phyloP scores from a whole-genome alignment of 768 basidiomycete species.

The Thelephora ganbajun region DNA sequence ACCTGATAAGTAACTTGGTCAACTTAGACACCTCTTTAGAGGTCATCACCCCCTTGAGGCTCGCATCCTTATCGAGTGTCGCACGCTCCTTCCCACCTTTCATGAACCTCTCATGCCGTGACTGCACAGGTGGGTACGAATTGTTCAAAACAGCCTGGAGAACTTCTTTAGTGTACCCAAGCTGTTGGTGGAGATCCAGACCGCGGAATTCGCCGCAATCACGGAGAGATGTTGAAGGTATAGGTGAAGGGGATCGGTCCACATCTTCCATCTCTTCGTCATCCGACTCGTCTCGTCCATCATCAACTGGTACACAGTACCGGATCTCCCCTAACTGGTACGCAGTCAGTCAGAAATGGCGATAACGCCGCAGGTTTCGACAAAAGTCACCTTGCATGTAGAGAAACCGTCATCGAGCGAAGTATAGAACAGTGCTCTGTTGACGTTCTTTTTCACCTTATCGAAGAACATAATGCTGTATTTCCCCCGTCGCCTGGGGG shows the following conservation, averaged over 20 bases:
- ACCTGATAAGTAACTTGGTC: slow-evolving; percentile 17
- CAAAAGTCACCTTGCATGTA: slow-evolving; percentile 35
- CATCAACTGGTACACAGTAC: neutral
- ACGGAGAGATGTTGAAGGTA: slow-evolving; percentile 29
- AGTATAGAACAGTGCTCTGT: slow-evolving; percentile 43
- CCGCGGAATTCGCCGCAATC: slow-evolving; percentile 26
- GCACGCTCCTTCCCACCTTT: slow-evolving; percentile 37
- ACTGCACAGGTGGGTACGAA: slow-evolving; percentile 36
- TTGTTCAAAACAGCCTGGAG: slow-evolving; percentile 44
- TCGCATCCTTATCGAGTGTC: slow-evolving; percentile 19
- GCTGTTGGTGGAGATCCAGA: slow-evolving; percentile 41
- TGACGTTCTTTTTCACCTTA: slow-evolving; percentile 22
- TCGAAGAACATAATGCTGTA: slow-evolving; percentile 55
- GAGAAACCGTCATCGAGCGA: slow-evolving; percentile 46
- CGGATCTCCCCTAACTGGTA: no score
- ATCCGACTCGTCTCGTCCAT: slow-evolving; percentile 15
- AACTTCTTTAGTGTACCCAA: slow-evolving; percentile 52
- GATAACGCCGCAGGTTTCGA: neutral
- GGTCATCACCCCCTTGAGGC: slow-evolving; percentile 24
- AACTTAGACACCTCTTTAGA: slow-evolving; percentile 24
- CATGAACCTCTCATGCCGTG: slow-evolving; percentile 40
- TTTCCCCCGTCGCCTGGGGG: slow-evolving; percentile 21
- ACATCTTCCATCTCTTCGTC: slow-evolving; percentile 12
- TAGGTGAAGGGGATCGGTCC: slow-evolving; percentile 22
- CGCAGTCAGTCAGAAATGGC: no score